Evolutionary conservation across 306 rosid species (phyloP).

Genomic region (Vigna angularis): DNA sequence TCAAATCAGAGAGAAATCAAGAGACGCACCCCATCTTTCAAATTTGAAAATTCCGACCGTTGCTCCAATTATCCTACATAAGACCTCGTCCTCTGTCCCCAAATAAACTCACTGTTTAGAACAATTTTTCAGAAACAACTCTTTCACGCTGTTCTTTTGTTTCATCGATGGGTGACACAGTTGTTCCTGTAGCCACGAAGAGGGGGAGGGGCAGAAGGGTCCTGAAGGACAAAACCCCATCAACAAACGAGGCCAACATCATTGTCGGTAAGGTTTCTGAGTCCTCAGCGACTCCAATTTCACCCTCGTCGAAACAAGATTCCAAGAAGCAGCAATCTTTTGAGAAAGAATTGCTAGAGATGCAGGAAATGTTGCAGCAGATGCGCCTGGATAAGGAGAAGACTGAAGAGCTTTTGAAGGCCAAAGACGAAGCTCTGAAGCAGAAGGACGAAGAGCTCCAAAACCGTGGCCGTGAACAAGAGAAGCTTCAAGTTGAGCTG

Average conservation of each 20-base stretch:
- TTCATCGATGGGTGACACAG: conserved; percentile 63
- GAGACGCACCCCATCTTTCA: conserved; percentile 22
- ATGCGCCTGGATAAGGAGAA: conserved; percentile 82
- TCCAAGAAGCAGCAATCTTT: conserved; percentile 54
- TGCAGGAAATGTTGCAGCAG: conserved; percentile 75
- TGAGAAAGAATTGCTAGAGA: conserved; percentile 75
- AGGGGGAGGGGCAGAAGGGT: conserved; percentile 66
- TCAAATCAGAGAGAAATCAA: conserved; percentile 10
- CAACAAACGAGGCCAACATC: conserved; percentile 47
- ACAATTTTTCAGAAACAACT: background rate
- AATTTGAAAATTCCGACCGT: conserved; percentile 69
- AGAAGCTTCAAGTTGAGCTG: conserved; percentile 79
- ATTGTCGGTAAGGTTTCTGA: background rate
- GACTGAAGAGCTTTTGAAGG: conserved; percentile 79
- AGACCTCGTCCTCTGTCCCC: background rate
- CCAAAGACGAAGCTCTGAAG: conserved; percentile 74
- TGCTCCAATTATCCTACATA: conserved; percentile 46
- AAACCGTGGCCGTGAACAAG: conserved; percentile 61
- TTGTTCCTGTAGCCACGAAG: conserved; percentile 51
- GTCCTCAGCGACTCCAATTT: background rate
- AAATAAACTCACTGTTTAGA: background rate
- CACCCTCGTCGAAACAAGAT: conserved; percentile 44
- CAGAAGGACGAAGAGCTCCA: conserved; percentile 78
- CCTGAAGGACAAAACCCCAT: conserved; percentile 69
- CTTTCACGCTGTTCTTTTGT: background rate